Evolutionary conservation across 2,329 filamentous ascomycete genomes (phyloP), one percentile per base, ranked within the genome.

Genomic region (Byssothecium circinans): DNA sequence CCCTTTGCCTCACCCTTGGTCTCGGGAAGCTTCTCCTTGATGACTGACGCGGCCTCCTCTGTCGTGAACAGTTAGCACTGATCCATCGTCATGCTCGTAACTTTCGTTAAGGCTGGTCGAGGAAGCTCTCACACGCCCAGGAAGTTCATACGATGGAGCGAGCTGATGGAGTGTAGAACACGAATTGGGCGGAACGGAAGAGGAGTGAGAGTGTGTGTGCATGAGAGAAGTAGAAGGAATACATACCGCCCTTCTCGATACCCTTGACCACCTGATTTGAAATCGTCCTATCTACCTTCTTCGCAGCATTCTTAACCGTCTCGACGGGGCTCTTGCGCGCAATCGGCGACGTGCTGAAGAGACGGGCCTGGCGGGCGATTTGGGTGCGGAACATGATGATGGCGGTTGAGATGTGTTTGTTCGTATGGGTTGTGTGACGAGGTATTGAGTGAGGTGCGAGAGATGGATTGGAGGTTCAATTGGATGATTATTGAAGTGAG

Each of bases 211-310:
- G 39, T 23, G 32, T 5, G 43, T n/a, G n/a, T n/a, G 38, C 17
- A 35, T 32, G 25, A 10, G 11, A 19, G 5, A 19, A 30, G 17
- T 19, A 34, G 32, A 27, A 22, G 30, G 29, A 44, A 19, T 53
- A 76, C 82, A 49, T 79, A 85, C 82, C 77, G 50, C 81, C 80
- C 58, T 76, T 82, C 70, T 86, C 79, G 52, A 85, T 83, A 37
- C 82, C 83, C 70, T 81, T 81, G 18, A 85, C 79, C 10, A 78
- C 77, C 20, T 71, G 77, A 64, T 81, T 74, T 1, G 80, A 78
- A 29, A 83, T 75, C 18, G 74, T 74, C 51, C 77, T 72, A 66
- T 86, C 81, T 17, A 80, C 80, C 45, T 73, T 75, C 71, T 85
- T 82, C 38, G 81, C 65, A 0, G 80, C 77, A 34, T 84, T 80